Conservation (phyloP, 2,329 filamentous ascomycete genomes). For the Calonectria henricotiae region DNA sequence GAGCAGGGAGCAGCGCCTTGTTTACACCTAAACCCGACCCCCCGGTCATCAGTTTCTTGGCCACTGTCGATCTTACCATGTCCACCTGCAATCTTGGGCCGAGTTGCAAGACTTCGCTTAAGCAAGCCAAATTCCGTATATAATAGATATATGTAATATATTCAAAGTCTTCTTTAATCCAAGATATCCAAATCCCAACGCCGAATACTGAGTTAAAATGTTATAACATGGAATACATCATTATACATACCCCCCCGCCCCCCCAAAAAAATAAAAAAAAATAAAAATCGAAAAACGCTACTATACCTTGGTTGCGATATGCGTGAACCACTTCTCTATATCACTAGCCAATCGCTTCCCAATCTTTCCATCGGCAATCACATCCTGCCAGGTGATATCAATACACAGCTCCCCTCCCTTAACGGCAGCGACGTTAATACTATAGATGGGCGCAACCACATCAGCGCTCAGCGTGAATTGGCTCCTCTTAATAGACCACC, state of each 20-base stretch:
- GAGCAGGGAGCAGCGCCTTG: not conserved
- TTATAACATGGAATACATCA: not conserved
- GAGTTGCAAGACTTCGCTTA: not conserved
- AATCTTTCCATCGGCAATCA: conserved; percentile 24
- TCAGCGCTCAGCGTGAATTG: conserved; percentile 38
- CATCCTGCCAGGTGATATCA: conserved; percentile 40
- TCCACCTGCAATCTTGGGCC: not conserved
- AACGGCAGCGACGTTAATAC: conserved; percentile 36
- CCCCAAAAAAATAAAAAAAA: no score
- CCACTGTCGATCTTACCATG: not conserved
- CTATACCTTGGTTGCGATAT: conserved; percentile 21
- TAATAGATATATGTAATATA: not conserved
- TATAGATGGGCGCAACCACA: conserved; percentile 31
- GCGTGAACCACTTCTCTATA: conserved; percentile 27
- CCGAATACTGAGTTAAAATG: not conserved
- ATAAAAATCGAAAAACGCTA: not conserved
- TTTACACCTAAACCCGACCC: no score
- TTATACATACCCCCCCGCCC: not conserved
- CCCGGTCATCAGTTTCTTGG: no score
- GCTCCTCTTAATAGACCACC: conserved; percentile 45
- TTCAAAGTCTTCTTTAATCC: not conserved
- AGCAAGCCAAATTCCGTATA: not conserved
- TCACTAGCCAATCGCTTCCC: conserved; percentile 27
- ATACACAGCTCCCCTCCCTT: conserved; percentile 38
- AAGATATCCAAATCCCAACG: not conserved